Base-by-base conservation (phyloP, 768 basidiomycete genomes). In the Rhizopogon vesiculosus region DNA sequence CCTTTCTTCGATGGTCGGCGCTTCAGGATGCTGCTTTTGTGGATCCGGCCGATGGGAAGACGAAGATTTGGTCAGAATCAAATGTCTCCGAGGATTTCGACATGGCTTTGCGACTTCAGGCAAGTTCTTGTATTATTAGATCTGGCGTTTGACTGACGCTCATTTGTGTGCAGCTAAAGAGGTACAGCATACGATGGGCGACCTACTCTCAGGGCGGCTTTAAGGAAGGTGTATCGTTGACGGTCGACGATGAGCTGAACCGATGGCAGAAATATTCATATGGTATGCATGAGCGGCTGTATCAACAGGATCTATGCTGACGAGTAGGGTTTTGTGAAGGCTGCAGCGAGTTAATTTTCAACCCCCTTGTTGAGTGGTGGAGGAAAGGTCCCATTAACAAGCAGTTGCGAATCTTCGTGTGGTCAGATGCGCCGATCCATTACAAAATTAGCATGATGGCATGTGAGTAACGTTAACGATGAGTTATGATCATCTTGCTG, bases 81-180 rank as follows among this genome's bases (percentile, higher is more conserved):
- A 91, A 93, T 62, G 91, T 93, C 0, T 89, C 86, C 10, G 91
- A 93, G 65, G 90, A 90, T 66, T 91, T 91, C 60, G 87, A 89
- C 63, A 88, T 91, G 82, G 87, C 89, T 0, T 67, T 88, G 19
- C 78, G 87, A 9, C 73, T 91, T 18, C 85, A 74, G 64, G 64
- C 63, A 38, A 5, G 62, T 29, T 22, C 18, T 35, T 49, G 33
- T 13, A 46, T 51, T 7, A 29, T 84, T 65, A 85, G 84, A 61
- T 84, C 85, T 40, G 19, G 28, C 41, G 8, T 43, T 19, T 40
- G 18, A 49, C 16, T 51, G 42, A 6, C 45, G 51, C 57, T 53
- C 39, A 57, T 55, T 1, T 3, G 7, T 22, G 22, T 35, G 16
- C 9, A 54, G 53, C 31, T 54, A 5, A 54, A 54, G 53, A 35